Conservation (phyloP, 2,329 filamentous ascomycete species). For the Xylaria polymorpha region DNA sequence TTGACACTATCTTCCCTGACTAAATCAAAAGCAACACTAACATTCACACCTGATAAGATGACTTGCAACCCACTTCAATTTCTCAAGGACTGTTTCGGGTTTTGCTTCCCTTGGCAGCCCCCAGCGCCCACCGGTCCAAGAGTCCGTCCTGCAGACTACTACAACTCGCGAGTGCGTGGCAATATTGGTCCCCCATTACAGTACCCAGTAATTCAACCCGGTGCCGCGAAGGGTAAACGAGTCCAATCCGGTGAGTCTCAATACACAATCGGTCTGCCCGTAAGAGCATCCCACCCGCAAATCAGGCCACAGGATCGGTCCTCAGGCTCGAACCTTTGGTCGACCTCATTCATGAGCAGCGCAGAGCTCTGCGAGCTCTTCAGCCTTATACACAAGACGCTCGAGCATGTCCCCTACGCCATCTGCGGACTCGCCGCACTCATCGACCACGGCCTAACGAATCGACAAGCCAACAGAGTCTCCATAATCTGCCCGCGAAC, state of each 20-base stretch:
- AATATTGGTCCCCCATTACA: neutral
- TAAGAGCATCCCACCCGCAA: neutral
- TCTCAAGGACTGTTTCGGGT: neutral
- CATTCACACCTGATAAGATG: neutral
- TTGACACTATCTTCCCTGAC: no score
- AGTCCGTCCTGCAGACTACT: slow-evolving; percentile 14
- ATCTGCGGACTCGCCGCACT: slow-evolving; percentile 61
- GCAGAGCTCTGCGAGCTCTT: slow-evolving; percentile 55
- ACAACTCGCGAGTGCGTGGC: slow-evolving; percentile 35
- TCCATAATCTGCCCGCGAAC: slow-evolving; percentile 56
- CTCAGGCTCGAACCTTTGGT: slow-evolving; percentile 27
- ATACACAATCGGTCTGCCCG: neutral
- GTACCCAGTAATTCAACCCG: neutral
- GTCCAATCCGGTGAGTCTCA: neutral
- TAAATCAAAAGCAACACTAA: neutral
- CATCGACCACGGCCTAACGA: slow-evolving; percentile 56
- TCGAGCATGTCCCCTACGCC: slow-evolving; percentile 60
- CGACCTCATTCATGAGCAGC: slow-evolving; percentile 44
- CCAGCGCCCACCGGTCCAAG: slow-evolving; percentile 2
- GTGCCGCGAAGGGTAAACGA: neutral
- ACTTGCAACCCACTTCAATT: neutral
- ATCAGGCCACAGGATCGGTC: slow-evolving; percentile 11
- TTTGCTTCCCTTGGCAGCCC: slow-evolving; percentile 28
- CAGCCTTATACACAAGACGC: slow-evolving; percentile 52
- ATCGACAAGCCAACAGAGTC: slow-evolving; percentile 49